phyloP scores from a whole-genome alignment of 305 asterid species.

The Nicotiana rustica region DNA sequence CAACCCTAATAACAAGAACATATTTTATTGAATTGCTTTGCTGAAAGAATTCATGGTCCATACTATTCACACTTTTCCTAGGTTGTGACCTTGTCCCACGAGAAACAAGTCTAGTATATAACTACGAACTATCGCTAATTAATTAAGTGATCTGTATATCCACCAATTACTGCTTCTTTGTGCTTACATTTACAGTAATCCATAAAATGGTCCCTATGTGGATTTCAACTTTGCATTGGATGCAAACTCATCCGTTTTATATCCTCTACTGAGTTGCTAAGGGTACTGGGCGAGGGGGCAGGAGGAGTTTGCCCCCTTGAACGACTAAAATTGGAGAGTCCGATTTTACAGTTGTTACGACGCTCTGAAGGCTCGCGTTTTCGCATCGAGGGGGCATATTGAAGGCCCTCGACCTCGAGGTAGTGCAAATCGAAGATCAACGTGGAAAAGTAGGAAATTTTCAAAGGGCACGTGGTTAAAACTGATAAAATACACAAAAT shows the following conservation, averaged over 20 bases:
- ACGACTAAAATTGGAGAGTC: too few species aligned
- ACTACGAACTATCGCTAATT: background rate
- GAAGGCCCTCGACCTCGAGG: too few species aligned
- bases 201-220: conserved; percentile 4
- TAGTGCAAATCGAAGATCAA: too few species aligned
- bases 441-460: too few species aligned
- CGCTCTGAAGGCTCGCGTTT: too few species aligned
- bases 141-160: background rate
- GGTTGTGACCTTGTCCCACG: conserved; percentile 9
- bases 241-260: background rate
- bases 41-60: conserved; percentile 10
- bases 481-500: too few species aligned
- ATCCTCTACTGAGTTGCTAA: too few species aligned
- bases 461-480: too few species aligned
- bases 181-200: background rate
- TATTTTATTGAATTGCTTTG: conserved; percentile 9
- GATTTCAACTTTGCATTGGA: background rate
- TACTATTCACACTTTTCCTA: background rate
- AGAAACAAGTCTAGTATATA: background rate
- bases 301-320: too few species aligned
- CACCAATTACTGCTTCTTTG: background rate
- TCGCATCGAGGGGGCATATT: too few species aligned
- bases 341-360: too few species aligned
- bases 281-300: too few species aligned
- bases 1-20: conserved; percentile 28